phyloP scores from a whole-genome alignment of 768 basidiomycete genomes.

The Boletus sp. region DNA sequence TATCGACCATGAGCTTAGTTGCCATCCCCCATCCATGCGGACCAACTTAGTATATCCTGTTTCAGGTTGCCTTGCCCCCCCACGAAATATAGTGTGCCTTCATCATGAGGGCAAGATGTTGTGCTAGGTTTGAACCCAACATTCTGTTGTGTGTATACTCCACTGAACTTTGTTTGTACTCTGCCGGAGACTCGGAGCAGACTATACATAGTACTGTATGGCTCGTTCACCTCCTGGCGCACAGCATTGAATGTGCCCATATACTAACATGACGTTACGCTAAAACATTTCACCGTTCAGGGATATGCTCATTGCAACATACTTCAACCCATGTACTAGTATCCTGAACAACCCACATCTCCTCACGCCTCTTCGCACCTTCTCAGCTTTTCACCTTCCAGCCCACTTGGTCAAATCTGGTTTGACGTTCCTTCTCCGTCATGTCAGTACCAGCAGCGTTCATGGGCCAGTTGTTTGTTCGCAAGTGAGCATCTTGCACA shows the following conservation, averaged over 20 bases:
- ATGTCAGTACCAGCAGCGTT: background rate
- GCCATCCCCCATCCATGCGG: no score
- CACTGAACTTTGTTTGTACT: no score
- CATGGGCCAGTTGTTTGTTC: background rate
- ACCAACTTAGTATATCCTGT: no score
- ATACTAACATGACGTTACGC: background rate
- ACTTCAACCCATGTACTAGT: background rate
- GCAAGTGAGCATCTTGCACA: background rate
- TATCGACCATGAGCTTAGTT: no score
- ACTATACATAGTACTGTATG: background rate
- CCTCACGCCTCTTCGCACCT: background rate
- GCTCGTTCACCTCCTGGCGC: background rate
- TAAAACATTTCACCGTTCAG: background rate
- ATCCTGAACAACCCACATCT: background rate
- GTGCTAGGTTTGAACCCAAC: no score
- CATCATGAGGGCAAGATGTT: no score
- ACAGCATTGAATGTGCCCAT: background rate
- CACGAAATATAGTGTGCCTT: no score
- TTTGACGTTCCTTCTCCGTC: background rate
- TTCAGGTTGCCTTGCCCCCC: no score
- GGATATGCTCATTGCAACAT: background rate
- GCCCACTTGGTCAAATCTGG: background rate
- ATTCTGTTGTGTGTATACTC: no score
- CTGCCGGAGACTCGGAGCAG: no score
- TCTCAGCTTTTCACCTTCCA: background rate